Base-by-base conservation (phyloP, 2,329 filamentous ascomycete species). In the Microdochium trichocladiopsis region DNA sequence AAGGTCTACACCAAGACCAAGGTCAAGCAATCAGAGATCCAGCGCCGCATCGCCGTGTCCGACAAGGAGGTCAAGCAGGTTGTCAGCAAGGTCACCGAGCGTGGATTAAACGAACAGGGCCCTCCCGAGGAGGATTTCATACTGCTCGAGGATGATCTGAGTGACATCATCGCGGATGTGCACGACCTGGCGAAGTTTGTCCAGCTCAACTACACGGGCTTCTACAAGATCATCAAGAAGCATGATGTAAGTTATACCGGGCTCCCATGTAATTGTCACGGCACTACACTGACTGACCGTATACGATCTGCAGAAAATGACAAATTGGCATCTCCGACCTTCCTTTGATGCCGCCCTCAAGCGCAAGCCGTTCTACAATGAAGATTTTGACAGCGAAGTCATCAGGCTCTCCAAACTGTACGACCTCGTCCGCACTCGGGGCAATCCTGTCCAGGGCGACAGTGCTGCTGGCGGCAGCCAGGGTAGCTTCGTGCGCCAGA, bases 191-290 rank as follows among this genome's bases (percentile, higher is more conserved):
- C 94, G 69, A 97, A 97, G 73, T 99, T 96, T 68, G 95, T 95
- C 6, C 93, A 96, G 74, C 75, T 99, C 66, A 99, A 99, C 73
- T 99, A 99, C 67, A 97, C 93, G 1, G 94, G 94, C 4, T 99
- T 99, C 69, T 95, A 96, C 76, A 99, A 99, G 78, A 99, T 99
- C 58, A 96, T 99, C 72, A 99, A 99, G 79, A 99, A 99, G 78
- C 94, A 99, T 70, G 94, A 96, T 73, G 89, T 93, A 71, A 61
- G 87, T 74, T 49, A 22, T 33, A 47, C n/a, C 51, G 49, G 12
- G 45, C 4, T 28, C 25, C n/a, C 9, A 18, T n/a, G 10, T 14
- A 47, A 2, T 23, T 31, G 31, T 18, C 10, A 16, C 22, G n/a
- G 16, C 12, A 51, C 4, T 41, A 23, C 47, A 22, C 43, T 56